Conservation (phyloP, 1,284 basidiomycete genomes). For the Naganishia albida region DNA sequence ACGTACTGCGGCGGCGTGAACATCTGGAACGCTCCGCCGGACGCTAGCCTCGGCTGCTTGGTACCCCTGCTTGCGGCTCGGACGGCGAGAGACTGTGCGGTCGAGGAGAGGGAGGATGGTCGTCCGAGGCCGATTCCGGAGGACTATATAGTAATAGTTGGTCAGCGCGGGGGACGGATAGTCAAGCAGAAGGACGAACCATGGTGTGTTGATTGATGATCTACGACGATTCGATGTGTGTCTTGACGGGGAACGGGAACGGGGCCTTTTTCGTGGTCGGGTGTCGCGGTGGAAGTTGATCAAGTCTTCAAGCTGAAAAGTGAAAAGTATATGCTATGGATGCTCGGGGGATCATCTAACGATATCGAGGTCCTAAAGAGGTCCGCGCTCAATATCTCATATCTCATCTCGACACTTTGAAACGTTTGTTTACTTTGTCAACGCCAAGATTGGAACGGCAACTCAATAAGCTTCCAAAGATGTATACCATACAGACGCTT, state of each 20-base stretch:
- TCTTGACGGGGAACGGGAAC: neutral
- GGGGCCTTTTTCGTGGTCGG: neutral
- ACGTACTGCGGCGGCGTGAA: slow-evolving; percentile 49
- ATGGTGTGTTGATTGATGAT: slow-evolving; percentile 23
- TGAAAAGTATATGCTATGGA: too few relatives aligned
- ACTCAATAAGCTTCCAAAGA: too few relatives aligned
- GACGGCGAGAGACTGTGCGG: neutral
- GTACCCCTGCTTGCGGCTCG: neutral
- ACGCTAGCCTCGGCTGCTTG: slow-evolving; percentile 43
- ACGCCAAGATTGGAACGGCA: too few relatives aligned
- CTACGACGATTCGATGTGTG: neutral
- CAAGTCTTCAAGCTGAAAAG: too few relatives aligned
- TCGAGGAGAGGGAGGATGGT: neutral
- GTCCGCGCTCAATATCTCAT: too few relatives aligned
- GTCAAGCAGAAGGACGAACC: neutral
- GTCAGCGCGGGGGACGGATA: neutral
- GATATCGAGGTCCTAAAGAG: too few relatives aligned
- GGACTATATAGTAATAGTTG: neutral
- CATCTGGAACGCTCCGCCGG: slow-evolving; percentile 53
- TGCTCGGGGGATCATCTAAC: too few relatives aligned
- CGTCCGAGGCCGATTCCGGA: slow-evolving; percentile 20
- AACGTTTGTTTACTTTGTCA: slow-evolving; percentile 18
- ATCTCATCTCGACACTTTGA: too few relatives aligned
- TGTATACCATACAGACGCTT: too few relatives aligned
- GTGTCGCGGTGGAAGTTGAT: too few relatives aligned